Evolutionary conservation across 202 grass and related monocot species (phyloP).

Genomic region (Setaria viridis): DNA sequence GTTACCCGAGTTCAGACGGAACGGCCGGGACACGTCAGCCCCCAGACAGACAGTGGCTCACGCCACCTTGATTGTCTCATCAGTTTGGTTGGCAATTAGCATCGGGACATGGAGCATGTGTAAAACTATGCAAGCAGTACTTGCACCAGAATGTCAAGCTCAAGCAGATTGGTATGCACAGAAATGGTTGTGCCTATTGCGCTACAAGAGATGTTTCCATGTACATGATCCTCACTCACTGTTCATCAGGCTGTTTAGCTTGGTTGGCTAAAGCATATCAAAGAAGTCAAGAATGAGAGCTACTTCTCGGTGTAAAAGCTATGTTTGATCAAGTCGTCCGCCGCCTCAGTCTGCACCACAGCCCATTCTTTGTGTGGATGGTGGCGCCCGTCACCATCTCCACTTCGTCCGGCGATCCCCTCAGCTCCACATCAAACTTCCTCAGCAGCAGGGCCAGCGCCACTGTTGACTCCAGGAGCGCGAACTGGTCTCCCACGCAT

Average conservation of each 20-base stretch:
- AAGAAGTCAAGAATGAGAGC: slow-evolving; percentile 44
- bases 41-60: not conserved
- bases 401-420: slow-evolving; percentile 77
- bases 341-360: slow-evolving; percentile 77
- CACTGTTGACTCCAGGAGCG: slow-evolving; percentile 80
- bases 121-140: not conserved
- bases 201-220: slow-evolving; percentile 28
- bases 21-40: slow-evolving; percentile 29
- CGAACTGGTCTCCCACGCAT: slow-evolving; percentile 88
- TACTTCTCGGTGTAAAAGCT: slow-evolving; percentile 38
- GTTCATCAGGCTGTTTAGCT: slow-evolving; percentile 22
- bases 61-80: slow-evolving; percentile 37
- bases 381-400: slow-evolving; percentile 93
- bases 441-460: slow-evolving; percentile 68
- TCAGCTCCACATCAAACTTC: slow-evolving; percentile 85
- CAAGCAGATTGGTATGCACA: not conserved
- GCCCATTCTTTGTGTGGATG: slow-evolving; percentile 86
- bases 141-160: slow-evolving; percentile 16
- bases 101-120: not conserved
- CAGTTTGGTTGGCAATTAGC: slow-evolving; percentile 27
- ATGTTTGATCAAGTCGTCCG: slow-evolving; percentile 55
- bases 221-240: slow-evolving; percentile 32
- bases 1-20: slow-evolving; percentile 46
- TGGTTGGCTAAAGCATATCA: slow-evolving; percentile 15
- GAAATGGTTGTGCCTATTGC: slow-evolving; percentile 12